Percentiles rank a stretch among this genome's conserved stretches.
Conservation (phyloP, 495 filamentous ascomycete genomes). For the Cercophora newfieldiana region DNA sequence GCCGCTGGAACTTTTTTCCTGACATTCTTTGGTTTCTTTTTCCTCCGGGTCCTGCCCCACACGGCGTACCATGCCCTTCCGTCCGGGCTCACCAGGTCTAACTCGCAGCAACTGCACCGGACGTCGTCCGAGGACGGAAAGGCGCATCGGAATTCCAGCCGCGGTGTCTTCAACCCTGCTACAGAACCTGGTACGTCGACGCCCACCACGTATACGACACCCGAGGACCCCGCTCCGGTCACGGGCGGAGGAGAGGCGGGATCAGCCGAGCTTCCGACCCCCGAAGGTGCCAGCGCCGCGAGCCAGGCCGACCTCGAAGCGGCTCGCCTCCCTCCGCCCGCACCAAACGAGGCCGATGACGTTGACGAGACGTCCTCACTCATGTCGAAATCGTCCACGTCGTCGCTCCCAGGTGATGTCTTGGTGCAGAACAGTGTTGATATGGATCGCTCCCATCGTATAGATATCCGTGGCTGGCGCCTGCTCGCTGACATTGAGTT, state of each 20-base stretch:
- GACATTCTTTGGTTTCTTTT: slow-evolving; percentile 72
- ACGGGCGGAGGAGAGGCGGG: slow-evolving; percentile 20
- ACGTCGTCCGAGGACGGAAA: slow-evolving; percentile 60
- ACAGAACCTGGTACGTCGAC: slow-evolving; percentile 71
- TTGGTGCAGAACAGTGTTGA: slow-evolving; percentile 55
- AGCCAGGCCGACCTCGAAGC: slow-evolving; percentile 39
- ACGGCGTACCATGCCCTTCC: slow-evolving; percentile 67
- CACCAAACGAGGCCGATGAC: slow-evolving; percentile 35
- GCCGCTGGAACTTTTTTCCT: slow-evolving; percentile 76
- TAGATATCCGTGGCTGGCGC: slow-evolving; percentile 86
- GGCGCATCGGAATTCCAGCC: slow-evolving; percentile 35
- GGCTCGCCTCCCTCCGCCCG: slow-evolving; percentile 32
- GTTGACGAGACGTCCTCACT: slow-evolving; percentile 82
- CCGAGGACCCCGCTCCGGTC: slow-evolving; percentile 23
- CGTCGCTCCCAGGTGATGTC: slow-evolving; percentile 48
- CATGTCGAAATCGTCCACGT: slow-evolving; percentile 58
- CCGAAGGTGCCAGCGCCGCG: slow-evolving; percentile 19
- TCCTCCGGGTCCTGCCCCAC: slow-evolving; percentile 74
- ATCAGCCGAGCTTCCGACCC: slow-evolving; percentile 18
- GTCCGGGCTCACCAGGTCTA: slow-evolving; percentile 40
- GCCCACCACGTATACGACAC: slow-evolving; percentile 36
- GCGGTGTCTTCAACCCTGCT: slow-evolving; percentile 33
- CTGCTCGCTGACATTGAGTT: slow-evolving; percentile 79
- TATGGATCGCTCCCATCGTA: slow-evolving; percentile 60
- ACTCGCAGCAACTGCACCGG: slow-evolving; percentile 62